Percentiles rank a stretch among this genome's conserved stretches.
These are phyloP conservation scores for Neurospora discreta DNA, from an alignment of 495 filamentous ascomycete species.

Conservation along the genomic window DNA sequence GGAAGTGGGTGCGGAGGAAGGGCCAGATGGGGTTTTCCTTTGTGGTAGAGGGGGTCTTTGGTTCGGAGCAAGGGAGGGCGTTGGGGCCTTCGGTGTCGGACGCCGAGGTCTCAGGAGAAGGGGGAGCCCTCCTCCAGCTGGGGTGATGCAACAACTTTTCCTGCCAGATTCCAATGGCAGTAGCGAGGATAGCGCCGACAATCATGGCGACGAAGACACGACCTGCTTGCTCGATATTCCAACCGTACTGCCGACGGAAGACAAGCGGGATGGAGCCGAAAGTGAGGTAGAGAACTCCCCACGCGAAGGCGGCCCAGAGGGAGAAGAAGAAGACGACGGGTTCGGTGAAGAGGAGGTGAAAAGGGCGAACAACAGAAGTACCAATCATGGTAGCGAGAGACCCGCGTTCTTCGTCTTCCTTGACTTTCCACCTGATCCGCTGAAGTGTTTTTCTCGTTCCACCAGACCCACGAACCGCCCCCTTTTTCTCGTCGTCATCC, in stretches of 20 bases:
- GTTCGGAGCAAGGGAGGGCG: not conserved
- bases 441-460: slow-evolving; percentile 30
- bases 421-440: slow-evolving; percentile 76
- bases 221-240: slow-evolving; percentile 54
- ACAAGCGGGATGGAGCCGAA: slow-evolving; percentile 71
- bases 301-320: slow-evolving; percentile 80
- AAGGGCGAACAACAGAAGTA: slow-evolving; percentile 68
- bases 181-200: slow-evolving; percentile 55
- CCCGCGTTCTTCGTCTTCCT: slow-evolving; percentile 67
- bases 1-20: slow-evolving; percentile 28
- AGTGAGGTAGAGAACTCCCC: slow-evolving; percentile 81
- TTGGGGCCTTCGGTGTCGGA: not conserved
- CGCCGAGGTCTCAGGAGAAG: not conserved
- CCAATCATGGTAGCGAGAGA: slow-evolving; percentile 61
- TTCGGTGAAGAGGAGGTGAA: slow-evolving; percentile 79
- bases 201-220: slow-evolving; percentile 67
- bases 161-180: slow-evolving; percentile 65
- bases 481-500: slow-evolving; percentile 17
- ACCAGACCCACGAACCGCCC: no score
- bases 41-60: slow-evolving; percentile 6
- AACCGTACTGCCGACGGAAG: slow-evolving; percentile 58
- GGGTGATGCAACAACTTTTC: slow-evolving; percentile 37
- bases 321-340: slow-evolving; percentile 94
- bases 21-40: slow-evolving; percentile 19
- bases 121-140: slow-evolving; percentile 16